Base-by-base conservation (phyloP, 2,329 filamentous ascomycete genomes). In the Diaporthe sp. region DNA sequence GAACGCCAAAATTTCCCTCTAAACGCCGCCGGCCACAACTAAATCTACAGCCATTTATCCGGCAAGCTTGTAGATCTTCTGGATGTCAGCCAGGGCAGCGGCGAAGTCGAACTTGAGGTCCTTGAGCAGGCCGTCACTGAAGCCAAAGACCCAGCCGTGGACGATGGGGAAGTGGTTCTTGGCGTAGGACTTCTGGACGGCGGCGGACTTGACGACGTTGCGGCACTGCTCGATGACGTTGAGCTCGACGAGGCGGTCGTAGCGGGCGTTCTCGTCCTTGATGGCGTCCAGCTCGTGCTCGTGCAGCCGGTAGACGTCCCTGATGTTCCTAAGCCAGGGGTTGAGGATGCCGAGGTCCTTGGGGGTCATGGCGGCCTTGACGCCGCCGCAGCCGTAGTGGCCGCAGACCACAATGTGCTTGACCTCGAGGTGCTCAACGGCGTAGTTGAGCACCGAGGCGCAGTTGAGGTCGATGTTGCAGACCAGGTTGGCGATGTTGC, bases 401-500 rank as follows among this genome's bases (percentile, higher is more conserved):
- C 93, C 93, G 84, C 93, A 95, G 75, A 95, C 92, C 78, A 95
- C 89, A 80, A 95, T 94, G 87, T 95, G 93, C 87, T 95, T 95
- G 83, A 95, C 93, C 82, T 94, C 89, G 55, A 98, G 89, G 84
- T 96, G 92, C 80, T 90, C 88, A 78, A 98, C 95, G 78, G 95
- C 94, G 83, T 95, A 98, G 83, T 97, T 92, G 85, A 98, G 94
- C 80, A 98, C 95, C 83, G 91, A 91, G 83, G 94, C 92, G 68
- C 92, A 92, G 84, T 92, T 95, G 81, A 97, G 90, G 83, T 98
- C 96, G 78, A 92, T 93, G 82, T 92, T 91, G 85, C 92, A 92
- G 75, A 98, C 90, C 78, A 97, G 89, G 88, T 98, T 98, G 86
- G 95, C 95, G 84, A 98, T 98, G 87, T 98, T 98, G 85, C 96